These are phyloP conservation scores for Pyrenophora graminea DNA, from an alignment of 2,329 filamentous ascomycete species.

Conservation along the genomic window DNA sequence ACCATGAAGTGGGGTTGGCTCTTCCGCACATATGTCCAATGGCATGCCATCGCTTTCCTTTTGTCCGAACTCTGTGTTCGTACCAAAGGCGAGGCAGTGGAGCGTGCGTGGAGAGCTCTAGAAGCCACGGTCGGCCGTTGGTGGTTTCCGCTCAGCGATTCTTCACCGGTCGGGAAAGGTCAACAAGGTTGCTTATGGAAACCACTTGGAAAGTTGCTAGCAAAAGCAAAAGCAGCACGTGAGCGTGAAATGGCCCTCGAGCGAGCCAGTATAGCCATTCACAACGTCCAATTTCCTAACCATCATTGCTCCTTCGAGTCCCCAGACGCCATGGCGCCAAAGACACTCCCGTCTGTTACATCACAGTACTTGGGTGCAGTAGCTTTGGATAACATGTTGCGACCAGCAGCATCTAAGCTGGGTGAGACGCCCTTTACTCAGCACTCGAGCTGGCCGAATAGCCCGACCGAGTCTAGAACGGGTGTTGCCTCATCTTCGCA, in stretches of 20 bases:
- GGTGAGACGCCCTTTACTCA: constrained; percentile 29
- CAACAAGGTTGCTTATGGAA: constrained; percentile 64
- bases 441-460: constrained; percentile 29
- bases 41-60: constrained; percentile 67
- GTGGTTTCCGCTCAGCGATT: constrained; percentile 44
- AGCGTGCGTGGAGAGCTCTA: constrained; percentile 64
- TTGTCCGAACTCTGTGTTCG: constrained; percentile 63
- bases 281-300: constrained; percentile 23
- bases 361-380: constrained; percentile 29
- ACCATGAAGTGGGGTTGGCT: constrained; percentile 69
- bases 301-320: constrained; percentile 8
- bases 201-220: constrained; percentile 64
- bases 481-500: neutral
- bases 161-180: constrained; percentile 29
- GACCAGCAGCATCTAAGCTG: constrained; percentile 32
- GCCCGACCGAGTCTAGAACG: constrained; percentile 6
- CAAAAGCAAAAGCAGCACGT: constrained; percentile 60
- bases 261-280: constrained; percentile 35
- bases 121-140: constrained; percentile 52
- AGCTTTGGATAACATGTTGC: constrained; percentile 35
- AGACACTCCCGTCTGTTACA: constrained; percentile 7
- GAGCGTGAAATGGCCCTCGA: constrained; percentile 55
- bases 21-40: constrained; percentile 67
- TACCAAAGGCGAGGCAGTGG: constrained; percentile 60
- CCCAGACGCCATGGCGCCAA: constrained; percentile 15